These are phyloP conservation scores for Aspergillus viridinutans DNA, from an alignment of 2,329 filamentous ascomycete genomes.

Conservation along the genomic window DNA sequence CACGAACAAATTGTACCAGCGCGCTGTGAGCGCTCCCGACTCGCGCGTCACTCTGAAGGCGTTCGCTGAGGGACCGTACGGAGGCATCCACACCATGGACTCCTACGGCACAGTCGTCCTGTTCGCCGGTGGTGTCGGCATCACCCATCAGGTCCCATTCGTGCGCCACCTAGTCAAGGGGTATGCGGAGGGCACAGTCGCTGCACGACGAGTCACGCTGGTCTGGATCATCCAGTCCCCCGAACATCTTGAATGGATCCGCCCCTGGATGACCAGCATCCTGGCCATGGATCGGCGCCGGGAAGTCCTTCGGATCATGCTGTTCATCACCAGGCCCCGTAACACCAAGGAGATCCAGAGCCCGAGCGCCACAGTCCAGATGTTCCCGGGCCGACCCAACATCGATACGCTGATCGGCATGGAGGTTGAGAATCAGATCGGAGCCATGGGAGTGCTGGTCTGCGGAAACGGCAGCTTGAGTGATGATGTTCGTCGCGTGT, in stretches of 20 bases:
- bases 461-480: constrained; percentile 72
- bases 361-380: constrained; percentile 75
- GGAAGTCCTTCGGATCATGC: constrained; percentile 77
- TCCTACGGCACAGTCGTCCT: constrained; percentile 91
- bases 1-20: constrained; percentile 75
- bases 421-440: constrained; percentile 76
- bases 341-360: constrained; percentile 77
- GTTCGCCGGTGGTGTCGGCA: constrained; percentile 88
- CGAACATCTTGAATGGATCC: constrained; percentile 88
- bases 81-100: constrained; percentile 74
- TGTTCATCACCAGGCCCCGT: constrained; percentile 86
- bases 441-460: constrained; percentile 82
- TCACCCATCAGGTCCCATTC: constrained; percentile 91
- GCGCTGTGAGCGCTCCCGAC: constrained; percentile 53
- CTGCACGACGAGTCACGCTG: constrained; percentile 74
- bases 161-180: constrained; percentile 71
- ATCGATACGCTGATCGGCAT: constrained; percentile 72
- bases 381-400: constrained; percentile 87
- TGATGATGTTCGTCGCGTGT: constrained; percentile 69
- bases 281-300: constrained; percentile 74
- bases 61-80: constrained; percentile 86
- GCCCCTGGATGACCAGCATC: constrained; percentile 76
- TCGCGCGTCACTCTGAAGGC: constrained; percentile 62
- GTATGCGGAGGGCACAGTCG: constrained; percentile 66
- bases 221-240: constrained; percentile 91